Conservation (phyloP, 495 filamentous ascomycete species). For the Aspergillus cavernicola region DNA sequence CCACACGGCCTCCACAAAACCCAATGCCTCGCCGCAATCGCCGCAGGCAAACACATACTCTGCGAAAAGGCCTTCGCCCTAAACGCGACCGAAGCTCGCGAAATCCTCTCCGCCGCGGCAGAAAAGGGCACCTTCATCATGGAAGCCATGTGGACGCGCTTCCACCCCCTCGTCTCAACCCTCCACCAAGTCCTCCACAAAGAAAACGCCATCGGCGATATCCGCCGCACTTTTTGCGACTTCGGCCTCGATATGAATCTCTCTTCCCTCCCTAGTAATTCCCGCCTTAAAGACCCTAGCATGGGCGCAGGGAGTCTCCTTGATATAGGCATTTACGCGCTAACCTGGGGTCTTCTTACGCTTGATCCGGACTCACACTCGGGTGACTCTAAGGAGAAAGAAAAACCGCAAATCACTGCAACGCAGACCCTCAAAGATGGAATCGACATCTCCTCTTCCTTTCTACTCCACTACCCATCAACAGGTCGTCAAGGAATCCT, state of each 20-base stretch:
- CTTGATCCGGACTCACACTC: too few relatives aligned
- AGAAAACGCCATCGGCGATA: slow-evolving; percentile 57
- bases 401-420: too few relatives aligned
- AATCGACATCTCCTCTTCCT: too few relatives aligned
- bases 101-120: slow-evolving; percentile 60
- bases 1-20: slow-evolving; percentile 82
- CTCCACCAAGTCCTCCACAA: slow-evolving; percentile 56
- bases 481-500: too few relatives aligned
- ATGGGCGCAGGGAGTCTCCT: slow-evolving; percentile 73
- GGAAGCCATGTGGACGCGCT: slow-evolving; percentile 84
- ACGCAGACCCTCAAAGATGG: too few relatives aligned
- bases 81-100: slow-evolving; percentile 64
- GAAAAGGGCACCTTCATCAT: slow-evolving; percentile 72
- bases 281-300: slow-evolving; percentile 71
- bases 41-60: slow-evolving; percentile 38
- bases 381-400: too few relatives aligned
- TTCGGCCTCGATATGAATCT: slow-evolving; percentile 34
- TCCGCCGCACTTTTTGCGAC: slow-evolving; percentile 66
- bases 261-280: slow-evolving; percentile 33
- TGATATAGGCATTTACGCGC: slow-evolving; percentile 42
- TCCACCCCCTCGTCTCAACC: slow-evolving; percentile 66
- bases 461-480: too few relatives aligned
- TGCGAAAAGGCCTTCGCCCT: slow-evolving; percentile 57
- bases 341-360: slow-evolving; percentile 20
- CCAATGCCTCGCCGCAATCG: slow-evolving; percentile 40